These are phyloP conservation scores for Diutina siamensis DNA, from an alignment of 1,139 yeast genomes.

Conservation along the genomic window DNA sequence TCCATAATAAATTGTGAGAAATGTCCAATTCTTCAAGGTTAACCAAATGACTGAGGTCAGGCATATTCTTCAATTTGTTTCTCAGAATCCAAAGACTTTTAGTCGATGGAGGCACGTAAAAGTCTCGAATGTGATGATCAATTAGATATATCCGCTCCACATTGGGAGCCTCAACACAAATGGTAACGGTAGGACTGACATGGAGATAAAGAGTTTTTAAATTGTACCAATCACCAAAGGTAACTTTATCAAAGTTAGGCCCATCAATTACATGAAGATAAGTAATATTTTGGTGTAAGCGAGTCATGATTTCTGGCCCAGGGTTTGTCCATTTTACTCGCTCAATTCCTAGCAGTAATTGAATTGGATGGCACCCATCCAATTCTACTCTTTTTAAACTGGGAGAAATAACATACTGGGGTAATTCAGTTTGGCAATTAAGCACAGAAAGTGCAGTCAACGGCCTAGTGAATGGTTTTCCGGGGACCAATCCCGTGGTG, in stretches of 20 bases:
- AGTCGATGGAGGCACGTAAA: not conserved
- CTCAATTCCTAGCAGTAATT: not conserved
- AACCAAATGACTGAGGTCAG: not conserved
- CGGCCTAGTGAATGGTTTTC: not conserved
- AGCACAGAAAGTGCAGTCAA: not conserved
- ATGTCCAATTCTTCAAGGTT: not conserved
- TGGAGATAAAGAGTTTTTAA: not conserved
- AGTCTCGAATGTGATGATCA: not conserved
- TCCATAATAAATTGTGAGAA: not conserved
- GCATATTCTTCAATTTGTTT: not conserved
- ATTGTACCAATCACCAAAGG: not conserved
- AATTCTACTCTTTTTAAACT: not conserved
- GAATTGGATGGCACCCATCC: not conserved
- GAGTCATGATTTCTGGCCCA: not conserved
- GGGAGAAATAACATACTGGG: not conserved
- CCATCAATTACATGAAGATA: not conserved
- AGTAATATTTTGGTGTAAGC: not conserved
- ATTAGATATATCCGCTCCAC: not conserved
- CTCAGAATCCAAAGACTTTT: not conserved
- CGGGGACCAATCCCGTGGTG: not conserved
- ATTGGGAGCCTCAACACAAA: not conserved
- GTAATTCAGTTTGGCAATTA: not conserved
- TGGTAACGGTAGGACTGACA: not conserved
- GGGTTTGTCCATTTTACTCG: not conserved
- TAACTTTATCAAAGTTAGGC: not conserved